Base-by-base conservation (phyloP, 2,329 filamentous ascomycete genomes). In the Dactylellina haptotyla region DNA sequence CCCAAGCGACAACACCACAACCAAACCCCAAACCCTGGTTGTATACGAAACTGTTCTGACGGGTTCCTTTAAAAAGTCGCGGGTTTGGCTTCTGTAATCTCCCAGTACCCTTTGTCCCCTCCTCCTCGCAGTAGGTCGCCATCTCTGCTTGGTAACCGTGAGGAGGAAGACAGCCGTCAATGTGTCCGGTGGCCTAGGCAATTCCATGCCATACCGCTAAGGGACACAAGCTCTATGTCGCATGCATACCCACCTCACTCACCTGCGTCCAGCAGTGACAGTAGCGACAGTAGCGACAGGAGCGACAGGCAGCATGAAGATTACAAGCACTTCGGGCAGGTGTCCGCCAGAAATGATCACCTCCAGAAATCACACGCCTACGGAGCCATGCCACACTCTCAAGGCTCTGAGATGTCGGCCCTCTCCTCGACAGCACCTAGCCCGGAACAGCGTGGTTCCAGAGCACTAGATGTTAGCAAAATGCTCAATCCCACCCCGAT, bases 81-180 rank as follows among this genome's bases (percentile, higher is more conserved):
- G 16, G 62, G 67, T 66, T 66, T 66, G 61, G 66, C 67, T 70
- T 71, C 72, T 57, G 59, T 75, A 72, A 69, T 77, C 63, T 53
- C 67, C 64, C 71, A 56, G 41, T 69, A 70, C 56, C 75, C 70
- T 69, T 75, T 77, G 53, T 75, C 76, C 75, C 76, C 77, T 75
- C 76, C 76, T 77, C 77, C 77, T 76, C 77, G 76, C 67, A 76
- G 76, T 64, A 76, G 75, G 72, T 77, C 77, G 62, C 77, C 77
- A 75, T 75, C 71, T 73, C 75, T 74, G 63, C 65, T 76, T 75
- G 76, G 77, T 76, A 76, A 75, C 76, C 76, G 76, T 71, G 77
- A 77, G 75, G 77, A 76, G 76, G 76, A 77, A 75, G 77, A 75
- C 75, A 70, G 76, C 59, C 72, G 76, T 78, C 76, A 74, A 78